phyloP scores from a whole-genome alignment of 2,329 filamentous ascomycete genomes.

The Lachnellula arida region DNA sequence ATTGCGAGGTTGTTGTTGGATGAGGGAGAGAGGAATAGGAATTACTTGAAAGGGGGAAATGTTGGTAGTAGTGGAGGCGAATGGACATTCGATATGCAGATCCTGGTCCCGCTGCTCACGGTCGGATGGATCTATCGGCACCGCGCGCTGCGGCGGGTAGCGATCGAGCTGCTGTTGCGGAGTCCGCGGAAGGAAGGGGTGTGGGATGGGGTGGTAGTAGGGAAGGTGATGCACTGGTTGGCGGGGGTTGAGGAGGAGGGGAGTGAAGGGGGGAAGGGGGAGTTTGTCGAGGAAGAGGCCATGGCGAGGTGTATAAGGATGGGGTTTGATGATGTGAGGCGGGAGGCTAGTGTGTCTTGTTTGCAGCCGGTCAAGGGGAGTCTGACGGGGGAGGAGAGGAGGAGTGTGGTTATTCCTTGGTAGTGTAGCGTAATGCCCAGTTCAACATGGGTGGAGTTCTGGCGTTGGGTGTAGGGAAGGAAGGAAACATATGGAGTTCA shows the following conservation, averaged over 20 bases:
- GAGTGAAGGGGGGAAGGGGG: constrained; percentile 6
- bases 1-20: constrained; percentile 14
- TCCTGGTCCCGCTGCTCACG: constrained; percentile 21
- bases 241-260: constrained; percentile 18
- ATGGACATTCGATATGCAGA: constrained; percentile 20
- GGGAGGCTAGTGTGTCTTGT: constrained; percentile 16
- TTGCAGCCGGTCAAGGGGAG: constrained; percentile 16
- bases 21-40: not conserved
- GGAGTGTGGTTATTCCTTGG: constrained; percentile 19
- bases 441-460: not conserved
- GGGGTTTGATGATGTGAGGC: constrained; percentile 14
- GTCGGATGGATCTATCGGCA: constrained; percentile 23
- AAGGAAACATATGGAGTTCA: not conserved
- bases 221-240: constrained; percentile 21
- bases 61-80: not conserved
- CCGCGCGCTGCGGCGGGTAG: constrained; percentile 15
- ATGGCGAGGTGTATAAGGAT: constrained; percentile 17
- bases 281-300: constrained; percentile 18
- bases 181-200: constrained; percentile 18
- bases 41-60: not conserved
- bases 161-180: constrained; percentile 17
- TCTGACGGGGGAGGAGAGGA: constrained; percentile 9
- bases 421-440: not conserved
- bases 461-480: not conserved
- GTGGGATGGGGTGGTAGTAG: constrained; percentile 21